Base-by-base conservation (phyloP, 169 alveolate genomes). In the Plasmodium malariae region DNA sequence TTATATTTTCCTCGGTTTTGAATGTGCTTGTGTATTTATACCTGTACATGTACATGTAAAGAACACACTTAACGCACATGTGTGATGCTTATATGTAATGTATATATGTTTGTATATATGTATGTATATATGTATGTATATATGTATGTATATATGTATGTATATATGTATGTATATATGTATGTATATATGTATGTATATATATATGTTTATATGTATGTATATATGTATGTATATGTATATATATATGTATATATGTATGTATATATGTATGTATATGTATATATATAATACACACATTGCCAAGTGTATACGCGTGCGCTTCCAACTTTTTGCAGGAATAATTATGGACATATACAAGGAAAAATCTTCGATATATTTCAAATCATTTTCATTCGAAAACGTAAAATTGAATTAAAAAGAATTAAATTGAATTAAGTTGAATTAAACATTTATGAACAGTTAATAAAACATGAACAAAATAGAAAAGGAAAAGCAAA, bases 331-430 rank as follows among this genome's bases (percentile, higher is more conserved):
- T 74, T 12, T n/a, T 55, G 32, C 14, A 83, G 91, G 91, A 36
- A 83, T 83, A 43, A 83, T 83, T 72, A 83, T 83, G 91, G 91
- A 83, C 28, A 83, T 83, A 26, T 57, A 83, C 57, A 67, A 34
- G 40, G 91, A 83, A 24, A 49, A 57, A 36, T 19, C 91, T 30
- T 67, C 91, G 3, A 83, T 83, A 30, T 83, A 34, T 55, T 83
- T 83, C 57, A 83, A 83, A 59, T 83, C 91, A 0, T 83, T 83
- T 60, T 65, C 91, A 14, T 83, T 83, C 51, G 91, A 83, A 68
- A 83, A 68, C 49, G 85, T 83, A 76, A 54, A 37, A 60, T n/a
- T n/a, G n/a, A n/a, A n/a, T n/a, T n/a, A n/a, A 62, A 24, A 4
- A n/a, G n/a, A n/a, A n/a, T n/a, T n/a, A n/a, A n/a, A n/a, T n/a